Evolutionary conservation across 2,329 filamentous ascomycete species (phyloP).

Genomic region (Simplicillium aogashimaense): DNA sequence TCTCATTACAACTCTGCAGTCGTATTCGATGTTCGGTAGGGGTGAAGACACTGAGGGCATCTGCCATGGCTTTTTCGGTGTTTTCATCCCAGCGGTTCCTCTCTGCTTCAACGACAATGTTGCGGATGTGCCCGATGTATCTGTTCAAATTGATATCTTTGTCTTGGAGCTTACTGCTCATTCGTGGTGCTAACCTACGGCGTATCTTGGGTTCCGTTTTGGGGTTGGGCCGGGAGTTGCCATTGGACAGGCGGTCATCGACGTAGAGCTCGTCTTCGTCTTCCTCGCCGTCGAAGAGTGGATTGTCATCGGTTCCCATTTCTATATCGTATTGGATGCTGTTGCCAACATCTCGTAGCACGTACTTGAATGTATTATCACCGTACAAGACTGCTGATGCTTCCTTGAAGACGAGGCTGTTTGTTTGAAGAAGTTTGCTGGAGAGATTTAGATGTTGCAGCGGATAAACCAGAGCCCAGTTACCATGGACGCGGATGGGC

Average conservation of each 20-base stretch:
- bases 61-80: conserved; percentile 19
- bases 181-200: background rate
- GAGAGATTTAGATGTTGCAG: conserved; percentile 17
- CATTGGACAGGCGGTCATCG: background rate
- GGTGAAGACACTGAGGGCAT: conserved; percentile 26
- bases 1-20: conserved; percentile 4
- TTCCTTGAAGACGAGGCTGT: conserved; percentile 23
- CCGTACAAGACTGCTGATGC: conserved; percentile 33
- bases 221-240: conserved; percentile 1
- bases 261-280: conserved; percentile 6
- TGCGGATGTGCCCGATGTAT: conserved; percentile 28
- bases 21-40: conserved; percentile 3
- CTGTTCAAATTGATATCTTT: conserved; percentile 20
- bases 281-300: conserved; percentile 8
- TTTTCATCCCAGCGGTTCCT: conserved; percentile 21
- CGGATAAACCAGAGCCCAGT: conserved; percentile 22
- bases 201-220: background rate
- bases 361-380: conserved; percentile 36
- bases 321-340: conserved; percentile 8
- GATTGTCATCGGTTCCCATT: conserved; percentile 9
- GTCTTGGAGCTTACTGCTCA: background rate
- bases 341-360: conserved; percentile 26
- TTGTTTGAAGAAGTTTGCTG: conserved; percentile 25
- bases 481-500: conserved; percentile 21
- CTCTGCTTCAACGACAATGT: conserved; percentile 32